Base-by-base conservation (phyloP, 1,284 basidiomycete genomes). In the Grifola frondosa region DNA sequence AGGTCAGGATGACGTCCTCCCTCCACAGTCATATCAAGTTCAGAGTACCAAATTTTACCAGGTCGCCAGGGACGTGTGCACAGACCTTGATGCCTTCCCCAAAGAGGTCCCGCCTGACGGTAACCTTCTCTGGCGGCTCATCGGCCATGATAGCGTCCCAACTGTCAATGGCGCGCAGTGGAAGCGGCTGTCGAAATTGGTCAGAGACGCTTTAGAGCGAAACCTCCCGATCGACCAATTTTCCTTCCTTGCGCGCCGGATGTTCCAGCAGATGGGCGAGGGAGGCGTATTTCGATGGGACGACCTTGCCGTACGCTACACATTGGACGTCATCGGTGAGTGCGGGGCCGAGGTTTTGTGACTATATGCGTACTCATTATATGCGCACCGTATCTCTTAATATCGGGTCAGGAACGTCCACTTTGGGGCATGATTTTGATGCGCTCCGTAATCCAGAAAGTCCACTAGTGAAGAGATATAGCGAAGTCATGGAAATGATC, bases 341-440 rank as follows among this genome's bases (percentile, higher is more conserved):
- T n/a, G n/a, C n/a, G n/a, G n/a, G n/a, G n/a, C n/a, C n/a, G n/a
- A n/a, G n/a, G n/a, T n/a, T n/a, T n/a, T n/a, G n/a, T n/a, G n/a
- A n/a, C n/a, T n/a, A n/a, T n/a, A n/a, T n/a, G n/a, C n/a, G n/a
- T n/a, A n/a, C n/a, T n/a, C n/a, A n/a, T n/a, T n/a, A n/a, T n/a
- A n/a, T n/a, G n/a, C n/a, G n/a, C n/a, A n/a, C n/a, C n/a, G n/a
- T n/a, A n/a, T n/a, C n/a, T n/a, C n/a, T n/a, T n/a, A n/a, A n/a
- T n/a, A n/a, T n/a, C n/a, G n/a, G n/a, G n/a, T n/a, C n/a, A n/a
- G n/a, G n/a, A 2, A 59, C 53, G 4, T 61, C 65, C 2, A 60
- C 57, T 17, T 52, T 67, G n/a, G 66, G 65, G 1, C 57, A 67
- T 44, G 56, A 68, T 41, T 68, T 67, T 49, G 49, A 65, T 30